Evolutionary conservation across 2,329 filamentous ascomycete genomes (phyloP).

Genomic region (Cladorrhinum sp.): DNA sequence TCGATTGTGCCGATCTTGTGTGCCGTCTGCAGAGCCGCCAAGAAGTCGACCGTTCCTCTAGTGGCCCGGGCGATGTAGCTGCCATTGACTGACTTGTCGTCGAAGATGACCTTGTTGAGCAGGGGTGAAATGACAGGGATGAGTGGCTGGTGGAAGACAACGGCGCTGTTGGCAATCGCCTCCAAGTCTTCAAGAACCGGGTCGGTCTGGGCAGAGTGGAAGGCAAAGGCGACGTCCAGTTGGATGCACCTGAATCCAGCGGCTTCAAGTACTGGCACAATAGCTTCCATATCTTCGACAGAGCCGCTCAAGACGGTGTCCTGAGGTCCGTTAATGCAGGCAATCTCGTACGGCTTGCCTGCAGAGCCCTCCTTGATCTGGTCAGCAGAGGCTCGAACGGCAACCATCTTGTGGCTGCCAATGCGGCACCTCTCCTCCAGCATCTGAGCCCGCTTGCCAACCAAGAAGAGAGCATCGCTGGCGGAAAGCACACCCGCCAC

Average conservation of each 20-base stretch:
- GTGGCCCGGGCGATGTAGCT: conserved; percentile 60
- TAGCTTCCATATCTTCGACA: conserved; percentile 43
- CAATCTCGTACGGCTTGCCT: conserved; percentile 35
- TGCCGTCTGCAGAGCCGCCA: conserved; percentile 51
- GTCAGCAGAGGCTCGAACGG: conserved; percentile 29
- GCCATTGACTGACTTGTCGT: conserved; percentile 46
- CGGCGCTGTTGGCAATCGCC: neutral
- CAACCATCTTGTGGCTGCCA: conserved; percentile 36
- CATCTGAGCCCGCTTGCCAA: conserved; percentile 51
- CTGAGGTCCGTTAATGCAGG: conserved; percentile 63
- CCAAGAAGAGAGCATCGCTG: no score
- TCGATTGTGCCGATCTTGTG: conserved; percentile 41
- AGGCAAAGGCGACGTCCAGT: conserved; percentile 37
- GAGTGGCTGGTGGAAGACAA: conserved; percentile 42
- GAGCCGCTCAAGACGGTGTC: conserved; percentile 61
- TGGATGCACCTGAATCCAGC: conserved; percentile 30
- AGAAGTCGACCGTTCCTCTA: conserved; percentile 65
- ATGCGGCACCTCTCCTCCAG: conserved; percentile 52
- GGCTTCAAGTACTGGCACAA: no score
- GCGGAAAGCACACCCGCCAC: no score
- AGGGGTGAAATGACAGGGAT: conserved; percentile 57
- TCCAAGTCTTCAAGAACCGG: conserved; percentile 39
- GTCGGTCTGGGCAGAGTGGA: conserved; percentile 39
- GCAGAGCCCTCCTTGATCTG: conserved; percentile 26
- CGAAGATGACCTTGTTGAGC: conserved; percentile 44